A percentile compares a stretch with the other conserved stretches of the same genome.
Evolutionary conservation across 345 rosid species (phyloP).

Genomic region (Melastoma malabathricum): DNA sequence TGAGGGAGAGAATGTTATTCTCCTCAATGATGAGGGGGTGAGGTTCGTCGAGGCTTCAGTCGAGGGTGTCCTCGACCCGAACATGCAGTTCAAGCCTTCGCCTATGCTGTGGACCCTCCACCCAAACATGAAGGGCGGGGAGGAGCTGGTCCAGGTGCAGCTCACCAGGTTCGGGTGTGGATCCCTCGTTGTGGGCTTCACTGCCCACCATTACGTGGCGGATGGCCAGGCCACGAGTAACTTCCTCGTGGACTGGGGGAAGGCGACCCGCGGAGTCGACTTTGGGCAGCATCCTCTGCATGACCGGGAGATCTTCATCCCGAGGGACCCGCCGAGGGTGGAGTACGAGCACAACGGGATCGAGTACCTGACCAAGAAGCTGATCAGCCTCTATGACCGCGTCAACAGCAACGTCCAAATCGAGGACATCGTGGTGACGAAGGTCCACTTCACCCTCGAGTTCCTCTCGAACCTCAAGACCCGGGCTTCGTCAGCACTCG

Average conservation of each 20-base stretch:
- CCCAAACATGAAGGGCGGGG: conserved; percentile 16
- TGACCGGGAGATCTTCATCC: conserved; percentile 14
- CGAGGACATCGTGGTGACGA: conserved; percentile 13
- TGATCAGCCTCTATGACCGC: background rate
- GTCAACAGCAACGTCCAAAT: background rate
- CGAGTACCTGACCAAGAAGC: conserved; percentile 13
- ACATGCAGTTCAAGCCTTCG: conserved; percentile 18
- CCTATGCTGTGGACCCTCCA: conserved; percentile 11
- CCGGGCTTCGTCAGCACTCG: conserved; percentile 3
- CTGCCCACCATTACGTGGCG: conserved; percentile 19
- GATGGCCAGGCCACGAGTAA: conserved; percentile 20
- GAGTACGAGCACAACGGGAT: conserved; percentile 14
- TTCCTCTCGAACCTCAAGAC: conserved; percentile 18
- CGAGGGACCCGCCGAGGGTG: conserved; percentile 11
- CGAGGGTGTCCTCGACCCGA: conserved; percentile 7
- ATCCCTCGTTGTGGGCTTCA: conserved; percentile 20
- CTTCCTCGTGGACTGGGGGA: conserved; percentile 24
- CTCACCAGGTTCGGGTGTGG: conserved; percentile 21
- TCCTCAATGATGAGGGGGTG: conserved; percentile 17
- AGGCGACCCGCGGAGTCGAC: conserved; percentile 18
- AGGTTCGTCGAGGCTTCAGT: conserved; percentile 17
- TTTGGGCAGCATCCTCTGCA: conserved; percentile 8
- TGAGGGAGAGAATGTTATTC: conserved; percentile 11
- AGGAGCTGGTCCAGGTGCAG: conserved; percentile 23
- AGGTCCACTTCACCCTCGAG: conserved; percentile 18